Evolutionary conservation across 2,329 filamentous ascomycete genomes (phyloP).

Genomic region (Monosporascus sp.): DNA sequence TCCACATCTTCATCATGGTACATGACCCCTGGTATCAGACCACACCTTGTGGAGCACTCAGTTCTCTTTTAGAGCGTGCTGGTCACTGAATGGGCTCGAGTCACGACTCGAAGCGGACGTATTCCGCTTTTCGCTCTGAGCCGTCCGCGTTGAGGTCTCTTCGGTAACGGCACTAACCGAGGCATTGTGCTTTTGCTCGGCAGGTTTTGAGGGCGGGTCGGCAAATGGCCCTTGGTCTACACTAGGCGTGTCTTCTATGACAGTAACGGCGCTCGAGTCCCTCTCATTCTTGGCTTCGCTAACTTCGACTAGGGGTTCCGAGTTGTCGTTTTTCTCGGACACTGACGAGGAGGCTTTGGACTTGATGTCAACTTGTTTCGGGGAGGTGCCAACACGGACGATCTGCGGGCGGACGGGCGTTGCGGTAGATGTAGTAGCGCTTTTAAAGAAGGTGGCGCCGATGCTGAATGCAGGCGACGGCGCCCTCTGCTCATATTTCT

Average conservation of each 20-base stretch:
- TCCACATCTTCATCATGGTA: conserved; percentile 10
- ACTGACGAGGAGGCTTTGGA: conserved; percentile 16
- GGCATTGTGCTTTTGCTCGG: conserved; percentile 32
- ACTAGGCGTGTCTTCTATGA: conserved; percentile 44
- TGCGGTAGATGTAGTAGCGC: conserved; percentile 52
- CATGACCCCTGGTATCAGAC: conserved; percentile 2
- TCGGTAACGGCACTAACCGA: conserved; percentile 52
- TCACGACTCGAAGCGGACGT: conserved; percentile 13
- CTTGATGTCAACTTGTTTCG: conserved; percentile 32
- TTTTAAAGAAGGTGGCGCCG: conserved; percentile 63
- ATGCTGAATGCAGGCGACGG: conserved; percentile 57
- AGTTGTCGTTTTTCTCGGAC: conserved; percentile 15
- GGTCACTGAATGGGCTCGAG: conserved; percentile 26
- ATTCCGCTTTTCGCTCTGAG: conserved; percentile 28
- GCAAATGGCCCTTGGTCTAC: conserved; percentile 55
- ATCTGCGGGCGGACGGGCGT: conserved; percentile 54
- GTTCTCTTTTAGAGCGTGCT: conserved; percentile 26
- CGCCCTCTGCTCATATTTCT: conserved; percentile 43
- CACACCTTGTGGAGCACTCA: conserved; percentile 5
- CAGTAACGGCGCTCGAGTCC: conserved; percentile 41
- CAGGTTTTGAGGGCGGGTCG: conserved; percentile 39
- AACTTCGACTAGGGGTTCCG: conserved; percentile 12
- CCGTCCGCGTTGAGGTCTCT: conserved; percentile 40
- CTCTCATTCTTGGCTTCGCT: conserved; percentile 11
- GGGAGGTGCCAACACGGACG: conserved; percentile 48